These are phyloP conservation scores for Phytophthora nicotianae DNA, from an alignment of 352 stramenopile genomes.

Conservation along the genomic window DNA sequence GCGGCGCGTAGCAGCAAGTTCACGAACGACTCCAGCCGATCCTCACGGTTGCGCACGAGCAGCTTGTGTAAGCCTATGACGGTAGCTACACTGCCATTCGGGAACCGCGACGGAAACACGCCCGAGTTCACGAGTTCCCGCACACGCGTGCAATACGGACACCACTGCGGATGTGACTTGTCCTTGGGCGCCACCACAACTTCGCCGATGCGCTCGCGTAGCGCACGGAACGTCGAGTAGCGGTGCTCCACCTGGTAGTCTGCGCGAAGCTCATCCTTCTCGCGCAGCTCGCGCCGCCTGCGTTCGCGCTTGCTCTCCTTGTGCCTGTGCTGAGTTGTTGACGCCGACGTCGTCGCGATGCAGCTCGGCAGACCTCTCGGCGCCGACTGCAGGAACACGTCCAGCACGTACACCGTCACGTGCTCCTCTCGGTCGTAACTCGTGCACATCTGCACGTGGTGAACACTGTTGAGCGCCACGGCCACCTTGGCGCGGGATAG, in stretches of 20 bases:
- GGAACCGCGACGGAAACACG: slow-evolving; percentile 53
- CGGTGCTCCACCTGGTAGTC: slow-evolving; percentile 61
- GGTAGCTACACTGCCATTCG: slow-evolving; percentile 28
- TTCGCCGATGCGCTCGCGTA: slow-evolving; percentile 46
- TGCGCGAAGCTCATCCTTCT: slow-evolving; percentile 22
- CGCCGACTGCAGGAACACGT: slow-evolving; percentile 48
- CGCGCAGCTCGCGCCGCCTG: slow-evolving; percentile 24
- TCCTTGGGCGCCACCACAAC: slow-evolving; percentile 30
- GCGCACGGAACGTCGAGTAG: slow-evolving; percentile 57
- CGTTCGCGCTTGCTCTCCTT: slow-evolving; percentile 19
- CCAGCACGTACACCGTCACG: slow-evolving; percentile 54
- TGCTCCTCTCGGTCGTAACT: slow-evolving; percentile 36
- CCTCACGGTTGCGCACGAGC: slow-evolving; percentile 32
- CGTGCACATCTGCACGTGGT: slow-evolving; percentile 48
- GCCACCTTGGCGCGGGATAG: slow-evolving; percentile 39
- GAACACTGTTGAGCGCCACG: slow-evolving; percentile 64
- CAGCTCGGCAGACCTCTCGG: slow-evolving; percentile 50
- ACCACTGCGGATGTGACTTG: slow-evolving; percentile 61
- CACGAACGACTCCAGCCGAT: slow-evolving; percentile 49
- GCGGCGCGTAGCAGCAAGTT: slow-evolving; percentile 47
- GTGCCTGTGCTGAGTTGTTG: not conserved
- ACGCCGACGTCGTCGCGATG: not conserved
- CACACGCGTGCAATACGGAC: slow-evolving; percentile 56
- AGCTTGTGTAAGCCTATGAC: slow-evolving; percentile 19
- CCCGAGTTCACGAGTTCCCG: slow-evolving; percentile 42